Evolutionary conservation across 2,329 filamentous ascomycete genomes (phyloP), one percentile per base, ranked within the genome.

Genomic region (Colletotrichum orbiculare): DNA sequence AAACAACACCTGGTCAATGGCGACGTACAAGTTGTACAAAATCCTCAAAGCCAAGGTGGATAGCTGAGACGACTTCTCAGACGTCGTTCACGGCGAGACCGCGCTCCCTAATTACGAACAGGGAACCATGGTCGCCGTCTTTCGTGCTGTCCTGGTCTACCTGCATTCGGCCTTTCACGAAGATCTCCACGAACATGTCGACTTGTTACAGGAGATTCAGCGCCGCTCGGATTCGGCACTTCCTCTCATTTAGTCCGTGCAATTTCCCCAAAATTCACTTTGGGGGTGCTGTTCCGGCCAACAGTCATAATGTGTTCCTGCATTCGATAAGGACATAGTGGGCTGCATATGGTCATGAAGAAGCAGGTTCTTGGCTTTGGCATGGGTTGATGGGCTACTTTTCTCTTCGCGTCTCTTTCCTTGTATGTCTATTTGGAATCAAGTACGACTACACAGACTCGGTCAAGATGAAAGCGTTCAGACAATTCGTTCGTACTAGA

Each of bases 21-120:
- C 15, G 0, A 9, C 38, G 0, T 5, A 9, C 0, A 8, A 35
- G 7, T 6, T 17, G 1, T 54, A 34, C 15, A 0, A 43, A 13
- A 2, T n/a, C 4, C 17, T 54, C 11, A 25, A 35, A 0, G 50
- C 15, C 13, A 33, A 25, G 6, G 2, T 54, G 25, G 50, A 54
- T n/a, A 1, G 1, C 2, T 54, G 38, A 38, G 50, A 54, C 7
- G 38, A 37, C 2, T 54, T 54, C 17, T 43, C 50, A 8, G 38
- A 54, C 12, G 38, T 54, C 11, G 15, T 54, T 8, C 13, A 39
- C 7, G 38, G 50, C 0, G 38, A 54, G 25, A 38, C 11, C 1
- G 25, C 50, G 5, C 41, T 17, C 6, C 50, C 50, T 15, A 10
- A 38, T 7, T 34, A 42, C 8, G 13, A 43, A 34, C 50, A 43